Evolutionary conservation across 2,329 filamentous ascomycete species (phyloP).

Genomic region (Botrytis medusae): DNA sequence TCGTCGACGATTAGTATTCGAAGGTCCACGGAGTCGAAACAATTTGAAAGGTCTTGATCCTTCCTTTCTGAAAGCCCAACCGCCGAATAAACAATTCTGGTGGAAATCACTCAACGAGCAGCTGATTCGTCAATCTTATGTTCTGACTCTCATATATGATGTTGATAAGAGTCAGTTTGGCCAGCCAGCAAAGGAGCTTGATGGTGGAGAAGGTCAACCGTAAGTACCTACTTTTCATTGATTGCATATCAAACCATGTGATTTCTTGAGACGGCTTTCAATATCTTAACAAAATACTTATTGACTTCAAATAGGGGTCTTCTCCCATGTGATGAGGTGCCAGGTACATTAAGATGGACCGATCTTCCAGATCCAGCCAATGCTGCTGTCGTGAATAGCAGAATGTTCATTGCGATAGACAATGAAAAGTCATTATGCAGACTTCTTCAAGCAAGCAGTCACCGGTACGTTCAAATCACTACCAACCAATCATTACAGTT

Average conservation of each 20-base stretch:
- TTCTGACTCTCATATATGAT: slow-evolving; percentile 57
- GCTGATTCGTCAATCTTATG: slow-evolving; percentile 56
- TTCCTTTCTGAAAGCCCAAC: slow-evolving; percentile 29
- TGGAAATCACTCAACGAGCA: slow-evolving; percentile 58
- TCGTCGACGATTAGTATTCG: slow-evolving; percentile 54
- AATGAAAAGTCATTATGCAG: slow-evolving; percentile 46
- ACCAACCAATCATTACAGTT: not conserved
- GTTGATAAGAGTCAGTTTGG: slow-evolving; percentile 52
- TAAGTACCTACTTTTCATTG: slow-evolving; percentile 23
- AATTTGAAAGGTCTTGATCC: slow-evolving; percentile 33
- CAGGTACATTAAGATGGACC: slow-evolving; percentile 56
- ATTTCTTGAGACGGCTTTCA: not conserved
- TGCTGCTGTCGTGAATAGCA: slow-evolving; percentile 35
- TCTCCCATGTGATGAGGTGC: slow-evolving; percentile 40
- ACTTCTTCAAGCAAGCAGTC: slow-evolving; percentile 53
- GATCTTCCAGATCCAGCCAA: slow-evolving; percentile 57
- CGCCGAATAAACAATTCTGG: slow-evolving; percentile 24
- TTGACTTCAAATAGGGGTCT: slow-evolving; percentile 8
- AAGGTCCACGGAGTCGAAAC: slow-evolving; percentile 45
- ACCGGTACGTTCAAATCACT: slow-evolving; percentile 46
- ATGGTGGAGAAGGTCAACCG: slow-evolving; percentile 20
- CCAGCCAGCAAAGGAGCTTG: slow-evolving; percentile 29
- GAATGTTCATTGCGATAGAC: slow-evolving; percentile 35
- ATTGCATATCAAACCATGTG: not conserved
- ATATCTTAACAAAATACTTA: not conserved